A percentile compares a stretch with the other conserved stretches of the same genome.
Evolutionary conservation across 768 basidiomycete species (phyloP).

Genomic region (Hypholoma fasciculare): DNA sequence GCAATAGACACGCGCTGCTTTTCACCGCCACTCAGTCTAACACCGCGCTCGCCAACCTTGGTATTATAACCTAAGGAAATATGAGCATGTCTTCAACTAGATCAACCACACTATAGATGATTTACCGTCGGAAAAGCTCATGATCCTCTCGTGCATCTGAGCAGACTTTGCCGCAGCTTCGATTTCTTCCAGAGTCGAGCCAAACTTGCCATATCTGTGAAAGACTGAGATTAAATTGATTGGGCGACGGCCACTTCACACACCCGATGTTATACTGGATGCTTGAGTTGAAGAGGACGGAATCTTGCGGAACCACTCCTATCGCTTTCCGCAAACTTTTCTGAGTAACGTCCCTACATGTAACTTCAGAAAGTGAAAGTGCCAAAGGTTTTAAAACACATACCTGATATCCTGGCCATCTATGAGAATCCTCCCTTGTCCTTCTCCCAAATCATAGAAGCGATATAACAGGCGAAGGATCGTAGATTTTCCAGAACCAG

Average conservation of each 20-base stretch:
- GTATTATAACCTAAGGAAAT: conserved; percentile 64
- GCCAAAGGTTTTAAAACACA: background rate
- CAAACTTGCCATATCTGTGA: conserved; percentile 68
- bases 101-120: background rate
- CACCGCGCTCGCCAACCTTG: conserved; percentile 87
- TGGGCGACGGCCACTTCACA: conserved; percentile 12
- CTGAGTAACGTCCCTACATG: conserved; percentile 74
- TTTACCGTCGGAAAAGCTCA: conserved; percentile 75
- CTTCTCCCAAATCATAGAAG: conserved; percentile 86
- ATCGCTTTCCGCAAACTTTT: conserved; percentile 76
- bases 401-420: conserved; percentile 82
- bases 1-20: conserved; percentile 91
- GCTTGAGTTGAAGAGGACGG: conserved; percentile 69
- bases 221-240: background rate
- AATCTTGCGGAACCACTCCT: conserved; percentile 90
- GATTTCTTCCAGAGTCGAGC: conserved; percentile 69
- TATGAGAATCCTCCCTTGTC: conserved; percentile 77
- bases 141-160: conserved; percentile 85
- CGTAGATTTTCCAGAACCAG: conserved; percentile 82
- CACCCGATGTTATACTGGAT: conserved; percentile 76
- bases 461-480: conserved; percentile 87
- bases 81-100: background rate
- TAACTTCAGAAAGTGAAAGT: background rate
- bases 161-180: conserved; percentile 78
- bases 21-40: conserved; percentile 84